These are phyloP conservation scores for Xerocomus amazonicus DNA, from an alignment of 1,284 basidiomycete genomes.

Conservation along the genomic window DNA sequence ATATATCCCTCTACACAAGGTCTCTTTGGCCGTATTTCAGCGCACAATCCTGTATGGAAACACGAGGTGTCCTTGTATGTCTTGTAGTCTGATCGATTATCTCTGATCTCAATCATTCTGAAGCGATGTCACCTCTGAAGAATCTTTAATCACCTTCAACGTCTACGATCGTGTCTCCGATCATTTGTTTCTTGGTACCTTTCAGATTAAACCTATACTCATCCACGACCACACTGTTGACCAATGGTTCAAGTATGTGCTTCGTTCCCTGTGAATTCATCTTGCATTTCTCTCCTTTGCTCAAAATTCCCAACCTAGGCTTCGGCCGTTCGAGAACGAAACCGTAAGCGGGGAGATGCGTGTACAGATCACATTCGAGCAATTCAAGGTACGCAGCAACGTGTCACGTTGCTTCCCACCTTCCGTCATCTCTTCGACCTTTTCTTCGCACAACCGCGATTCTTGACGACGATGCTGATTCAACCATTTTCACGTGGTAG, in stretches of 20 bases:
- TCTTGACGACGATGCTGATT: constrained; percentile 19
- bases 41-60: constrained; percentile 97
- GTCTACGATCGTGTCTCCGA: constrained; percentile 90
- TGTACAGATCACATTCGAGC: constrained; percentile 92
- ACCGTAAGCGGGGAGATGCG: constrained; percentile 89
- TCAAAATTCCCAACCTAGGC: constrained; percentile 42
- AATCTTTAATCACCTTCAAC: constrained; percentile 83
- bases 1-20: constrained; percentile 39
- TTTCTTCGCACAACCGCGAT: constrained; percentile 20
- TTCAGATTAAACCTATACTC: constrained; percentile 88
- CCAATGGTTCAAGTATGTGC: constrained; percentile 90
- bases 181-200: constrained; percentile 87
- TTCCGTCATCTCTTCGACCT: constrained; percentile 15
- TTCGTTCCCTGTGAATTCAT: not conserved
- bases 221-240: constrained; percentile 93
- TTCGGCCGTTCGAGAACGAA: constrained; percentile 77
- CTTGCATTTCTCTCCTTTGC: constrained; percentile 1
- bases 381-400: constrained; percentile 61
- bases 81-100: constrained; percentile 7
- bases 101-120: constrained; percentile 16
- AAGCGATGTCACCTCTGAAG: constrained; percentile 93
- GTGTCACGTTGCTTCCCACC: constrained; percentile 23
- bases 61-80: constrained; percentile 96
- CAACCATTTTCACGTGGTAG: constrained; percentile 38
- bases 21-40: constrained; percentile 61